Evolutionary conservation across 2,329 filamentous ascomycete genomes (phyloP).

Genomic region (Ophiostoma sp.): DNA sequence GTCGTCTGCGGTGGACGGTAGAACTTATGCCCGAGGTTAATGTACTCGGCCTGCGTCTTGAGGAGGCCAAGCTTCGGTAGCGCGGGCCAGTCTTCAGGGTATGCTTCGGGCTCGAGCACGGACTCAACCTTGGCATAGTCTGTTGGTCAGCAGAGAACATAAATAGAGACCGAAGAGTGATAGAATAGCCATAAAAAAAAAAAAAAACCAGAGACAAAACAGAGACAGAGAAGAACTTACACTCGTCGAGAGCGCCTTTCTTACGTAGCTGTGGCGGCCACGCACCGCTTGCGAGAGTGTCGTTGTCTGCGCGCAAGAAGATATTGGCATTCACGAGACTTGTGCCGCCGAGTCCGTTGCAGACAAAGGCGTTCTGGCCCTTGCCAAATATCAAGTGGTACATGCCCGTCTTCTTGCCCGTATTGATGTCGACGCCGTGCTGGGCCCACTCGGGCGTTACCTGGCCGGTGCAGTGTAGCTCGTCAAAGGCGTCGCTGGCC

Average conservation of each 20-base stretch:
- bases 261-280: constrained; percentile 57
- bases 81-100: constrained; percentile 52
- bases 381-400: constrained; percentile 59
- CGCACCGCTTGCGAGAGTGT: constrained; percentile 46
- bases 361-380: constrained; percentile 58
- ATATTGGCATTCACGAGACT: constrained; percentile 64
- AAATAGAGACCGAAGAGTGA: neutral
- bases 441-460: constrained; percentile 38
- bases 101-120: constrained; percentile 54
- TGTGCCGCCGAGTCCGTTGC: constrained; percentile 57
- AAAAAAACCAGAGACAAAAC: neutral
- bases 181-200: neutral
- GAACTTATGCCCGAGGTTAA: constrained; percentile 50
- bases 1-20: constrained; percentile 56
- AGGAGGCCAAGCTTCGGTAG: constrained; percentile 55
- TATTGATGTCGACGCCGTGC: constrained; percentile 40
- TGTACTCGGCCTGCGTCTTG: constrained; percentile 48
- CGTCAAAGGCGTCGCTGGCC: constrained; percentile 41
- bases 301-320: constrained; percentile 54
- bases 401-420: constrained; percentile 54
- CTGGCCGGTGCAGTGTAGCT: constrained; percentile 54
- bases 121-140: constrained; percentile 52
- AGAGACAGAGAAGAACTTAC: constrained; percentile 35
- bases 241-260: constrained; percentile 41
- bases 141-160: constrained; percentile 28